Base-by-base conservation (phyloP, 257 asterid genomes). In the Euphrasia confusa region DNA sequence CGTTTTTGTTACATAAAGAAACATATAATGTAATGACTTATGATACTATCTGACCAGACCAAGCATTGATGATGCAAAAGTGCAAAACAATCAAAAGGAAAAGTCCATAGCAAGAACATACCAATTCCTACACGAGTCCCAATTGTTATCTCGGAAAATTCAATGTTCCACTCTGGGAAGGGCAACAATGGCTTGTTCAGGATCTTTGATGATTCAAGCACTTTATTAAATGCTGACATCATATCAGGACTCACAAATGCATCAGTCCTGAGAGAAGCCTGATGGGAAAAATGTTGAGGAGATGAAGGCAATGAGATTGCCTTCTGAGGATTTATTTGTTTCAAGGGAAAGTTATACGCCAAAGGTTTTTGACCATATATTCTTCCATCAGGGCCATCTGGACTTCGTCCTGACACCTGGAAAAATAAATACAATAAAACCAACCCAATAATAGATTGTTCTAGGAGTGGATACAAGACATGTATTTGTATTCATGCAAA, bases 81-180 rank as follows among this genome's bases (percentile, higher is more conserved):
- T 37, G 42, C 47, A 54, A 40, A 52, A 64, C 61, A 18, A 64
- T 54, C 13, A 33, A 10, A 32, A 56, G 12, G 30, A 33, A 26
- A 54, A 54, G 33, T 18, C 15, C 44, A 55, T 44, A 55, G 54
- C 61, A 68, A 33, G 14, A 72, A 69, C 88, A 57, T 87, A 90
- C 97, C 96, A 32, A 90, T 90, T 70, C 97, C 96, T 35, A 87
- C 89, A 45, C 95, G 97, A 62, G 77, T 75, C 75, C 97, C 96
- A 26, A 85, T 85, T 66, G 86, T 74, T 61, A 87, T 50, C 75
- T 90, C 97, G 7, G 95, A 83, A 73, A 81, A 85, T 73, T 90
- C 95, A 21, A 90, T 87, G 69, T 87, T 85, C 97, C 97, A 90
- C 77, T 82, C 97, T 72, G 80, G 72, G 40, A 72, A 90, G 33